Conservation (phyloP, 331 rosid species). For the Malus hybrid region DNA sequence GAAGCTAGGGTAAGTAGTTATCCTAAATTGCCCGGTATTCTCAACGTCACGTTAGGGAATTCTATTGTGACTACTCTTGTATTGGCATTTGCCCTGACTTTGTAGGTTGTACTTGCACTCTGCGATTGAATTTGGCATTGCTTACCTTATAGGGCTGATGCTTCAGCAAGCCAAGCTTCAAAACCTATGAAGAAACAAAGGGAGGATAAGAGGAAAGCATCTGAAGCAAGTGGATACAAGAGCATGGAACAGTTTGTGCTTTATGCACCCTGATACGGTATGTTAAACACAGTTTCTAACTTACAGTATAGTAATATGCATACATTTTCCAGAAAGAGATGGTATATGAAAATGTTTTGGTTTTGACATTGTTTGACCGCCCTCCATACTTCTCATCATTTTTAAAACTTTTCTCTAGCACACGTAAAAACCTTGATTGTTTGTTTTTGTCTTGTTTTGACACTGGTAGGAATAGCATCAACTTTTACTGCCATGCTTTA, state of each 20-base stretch:
- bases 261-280: slow-evolving; percentile 90
- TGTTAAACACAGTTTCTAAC: slow-evolving; percentile 7
- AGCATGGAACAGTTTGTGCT: slow-evolving; percentile 95
- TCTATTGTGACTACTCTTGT: background rate
- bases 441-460: background rate
- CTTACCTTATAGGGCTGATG: slow-evolving; percentile 39
- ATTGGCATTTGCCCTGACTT: background rate
- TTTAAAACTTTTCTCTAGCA: no score
- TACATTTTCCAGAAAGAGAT: background rate
- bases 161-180: slow-evolving; percentile 32
- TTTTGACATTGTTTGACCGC: background rate
- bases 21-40: background rate
- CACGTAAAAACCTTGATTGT: background rate
- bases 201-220: slow-evolving; percentile 68
- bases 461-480: background rate
- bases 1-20: slow-evolving; percentile 48
- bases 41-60: background rate
- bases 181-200: slow-evolving; percentile 62
- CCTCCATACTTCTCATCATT: background rate
- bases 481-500: background rate
- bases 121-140: slow-evolving; percentile 13
- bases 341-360: background rate
- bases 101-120: slow-evolving; percentile 6
- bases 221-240: slow-evolving; percentile 88
- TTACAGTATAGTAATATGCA: background rate